These are phyloP conservation scores for Phialocephala sp. DNA, from an alignment of 2,329 filamentous ascomycete species.

Conservation along the genomic window DNA sequence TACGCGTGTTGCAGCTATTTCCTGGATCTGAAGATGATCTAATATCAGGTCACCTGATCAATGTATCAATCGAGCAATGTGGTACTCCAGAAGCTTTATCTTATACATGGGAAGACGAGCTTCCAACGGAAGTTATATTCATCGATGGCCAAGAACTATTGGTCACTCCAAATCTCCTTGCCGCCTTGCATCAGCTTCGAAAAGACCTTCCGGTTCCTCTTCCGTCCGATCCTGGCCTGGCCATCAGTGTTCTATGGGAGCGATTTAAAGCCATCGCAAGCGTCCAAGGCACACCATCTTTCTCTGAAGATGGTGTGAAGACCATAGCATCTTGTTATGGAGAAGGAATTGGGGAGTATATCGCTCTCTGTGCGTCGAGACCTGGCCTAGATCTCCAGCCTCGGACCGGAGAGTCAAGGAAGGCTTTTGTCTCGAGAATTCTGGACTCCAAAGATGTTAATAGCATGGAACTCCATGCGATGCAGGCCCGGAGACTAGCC, in stretches of 20 bases:
- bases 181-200: constrained; percentile 12
- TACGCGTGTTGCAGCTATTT: not conserved
- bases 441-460: too few relatives aligned
- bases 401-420: too few relatives aligned
- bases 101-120: constrained; percentile 19
- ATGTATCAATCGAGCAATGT: not conserved
- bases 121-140: not conserved
- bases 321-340: too few relatives aligned
- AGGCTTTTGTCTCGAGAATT: too few relatives aligned
- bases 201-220: not conserved
- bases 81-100: constrained; percentile 15
- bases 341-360: too few relatives aligned
- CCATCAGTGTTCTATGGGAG: not conserved
- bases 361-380: too few relatives aligned
- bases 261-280: not conserved
- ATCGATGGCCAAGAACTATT: constrained; percentile 7
- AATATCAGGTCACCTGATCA: constrained; percentile 2
- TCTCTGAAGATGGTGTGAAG: too few relatives aligned
- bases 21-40: not conserved
- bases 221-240: not conserved
- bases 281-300: not conserved
- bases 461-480: too few relatives aligned
- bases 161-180: constrained; percentile 14
- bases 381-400: too few relatives aligned
- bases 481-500: too few relatives aligned